Evolutionary conservation across 306 rosid species (phyloP).

Genomic region (Sesbania bispinosa): DNA sequence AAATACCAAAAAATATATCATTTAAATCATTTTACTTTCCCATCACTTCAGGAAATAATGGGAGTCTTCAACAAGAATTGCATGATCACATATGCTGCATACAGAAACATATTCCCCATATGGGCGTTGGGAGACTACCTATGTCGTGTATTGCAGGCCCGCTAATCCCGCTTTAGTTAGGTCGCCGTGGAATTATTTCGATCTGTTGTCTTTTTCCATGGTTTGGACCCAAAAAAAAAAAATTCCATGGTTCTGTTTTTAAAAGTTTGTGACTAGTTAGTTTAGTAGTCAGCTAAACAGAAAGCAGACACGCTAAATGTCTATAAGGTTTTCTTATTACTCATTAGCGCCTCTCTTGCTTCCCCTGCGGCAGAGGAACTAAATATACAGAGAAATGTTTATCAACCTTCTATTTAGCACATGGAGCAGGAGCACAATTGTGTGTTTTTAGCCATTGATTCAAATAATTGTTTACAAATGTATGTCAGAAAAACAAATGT

Average conservation of each 20-base stretch:
- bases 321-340: neutral
- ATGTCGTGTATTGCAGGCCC: slow-evolving; percentile 41
- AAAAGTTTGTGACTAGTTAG: neutral
- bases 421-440: slow-evolving; percentile 1
- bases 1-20: neutral
- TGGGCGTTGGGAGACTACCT: slow-evolving; percentile 90
- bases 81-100: slow-evolving; percentile 78
- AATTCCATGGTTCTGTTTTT: neutral
- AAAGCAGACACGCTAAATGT: neutral
- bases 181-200: neutral
- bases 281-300: slow-evolving; percentile 3
- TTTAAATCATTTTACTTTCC: slow-evolving; percentile 3
- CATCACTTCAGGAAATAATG: slow-evolving; percentile 64
- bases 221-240: too few species aligned
- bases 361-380: neutral
- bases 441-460: neutral
- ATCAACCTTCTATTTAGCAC: neutral
- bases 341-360: neutral
- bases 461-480: neutral
- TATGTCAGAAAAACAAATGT: neutral
- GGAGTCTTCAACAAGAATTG: slow-evolving; percentile 88
- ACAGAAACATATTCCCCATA: slow-evolving; percentile 82
- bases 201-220: neutral
- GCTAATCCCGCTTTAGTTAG: neutral
- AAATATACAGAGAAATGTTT: neutral